Evolutionary conservation across 306 rosid species (phyloP).

Genomic region (Boehmeria nivea): DNA sequence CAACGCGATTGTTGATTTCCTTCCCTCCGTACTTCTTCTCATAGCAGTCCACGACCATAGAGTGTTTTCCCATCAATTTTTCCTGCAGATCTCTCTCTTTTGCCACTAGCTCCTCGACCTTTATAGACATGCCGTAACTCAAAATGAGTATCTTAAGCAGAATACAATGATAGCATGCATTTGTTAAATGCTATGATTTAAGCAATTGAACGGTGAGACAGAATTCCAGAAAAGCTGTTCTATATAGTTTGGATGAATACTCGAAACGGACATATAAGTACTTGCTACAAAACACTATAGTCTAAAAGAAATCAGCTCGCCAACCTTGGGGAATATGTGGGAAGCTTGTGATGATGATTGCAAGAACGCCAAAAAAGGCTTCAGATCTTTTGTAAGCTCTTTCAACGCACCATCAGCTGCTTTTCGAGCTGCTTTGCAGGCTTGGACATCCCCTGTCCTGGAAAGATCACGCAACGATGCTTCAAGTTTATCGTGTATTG

Average conservation of each 20-base stretch:
- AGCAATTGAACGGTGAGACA: too few relatives aligned
- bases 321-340: conserved; percentile 79
- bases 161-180: neutral
- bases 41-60: conserved; percentile 74
- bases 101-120: conserved; percentile 83
- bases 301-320: neutral
- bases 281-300: too few relatives aligned
- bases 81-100: conserved; percentile 91
- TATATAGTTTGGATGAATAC: too few relatives aligned
- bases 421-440: conserved; percentile 87
- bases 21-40: conserved; percentile 85
- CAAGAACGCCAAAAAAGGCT: conserved; percentile 51
- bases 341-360: conserved; percentile 83
- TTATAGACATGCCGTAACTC: conserved; percentile 21
- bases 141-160: conserved; percentile 2
- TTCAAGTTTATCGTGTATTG: conserved; percentile 72
- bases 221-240: too few relatives aligned
- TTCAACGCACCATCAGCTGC: conserved; percentile 73
- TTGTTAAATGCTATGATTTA: neutral
- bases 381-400: conserved; percentile 83
- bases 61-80: conserved; percentile 70
- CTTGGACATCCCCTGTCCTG: conserved; percentile 79
- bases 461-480: conserved; percentile 85
- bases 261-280: too few relatives aligned
- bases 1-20: conserved; percentile 85